Evolutionary conservation across 257 asterid species (phyloP).

Genomic region (Solanum acaule): DNA sequence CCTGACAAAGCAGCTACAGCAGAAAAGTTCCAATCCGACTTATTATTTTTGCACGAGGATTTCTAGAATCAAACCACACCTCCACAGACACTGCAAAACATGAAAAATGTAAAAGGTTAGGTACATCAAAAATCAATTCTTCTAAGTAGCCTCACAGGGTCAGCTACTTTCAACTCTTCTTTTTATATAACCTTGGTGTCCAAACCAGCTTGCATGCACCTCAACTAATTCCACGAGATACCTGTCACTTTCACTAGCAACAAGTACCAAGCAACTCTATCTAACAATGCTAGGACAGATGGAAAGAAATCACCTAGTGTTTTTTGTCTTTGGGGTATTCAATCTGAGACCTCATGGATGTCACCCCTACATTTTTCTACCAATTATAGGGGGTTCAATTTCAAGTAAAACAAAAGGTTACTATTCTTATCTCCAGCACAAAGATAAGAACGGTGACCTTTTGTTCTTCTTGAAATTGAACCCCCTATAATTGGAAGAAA

Average conservation of each 20-base stretch:
- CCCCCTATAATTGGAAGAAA: not conserved
- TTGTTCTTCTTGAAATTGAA: not conserved
- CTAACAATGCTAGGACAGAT: not conserved
- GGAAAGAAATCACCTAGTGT: not conserved
- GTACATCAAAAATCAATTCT: not conserved
- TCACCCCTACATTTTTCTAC: not conserved
- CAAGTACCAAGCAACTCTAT: not conserved
- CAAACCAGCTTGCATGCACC: not conserved
- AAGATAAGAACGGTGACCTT: not conserved
- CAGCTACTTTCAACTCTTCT: not conserved
- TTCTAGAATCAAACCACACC: not conserved
- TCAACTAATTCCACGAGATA: not conserved
- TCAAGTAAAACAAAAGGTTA: not conserved
- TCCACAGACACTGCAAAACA: not conserved
- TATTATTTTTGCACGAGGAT: constrained; percentile 35
- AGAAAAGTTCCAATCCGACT: not conserved
- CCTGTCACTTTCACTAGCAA: not conserved
- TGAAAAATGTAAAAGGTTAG: not conserved
- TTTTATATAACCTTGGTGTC: not conserved
- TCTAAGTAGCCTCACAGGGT: not conserved
- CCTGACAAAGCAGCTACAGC: constrained; percentile 3
- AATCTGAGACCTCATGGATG: not conserved
- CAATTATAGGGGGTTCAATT: not conserved
- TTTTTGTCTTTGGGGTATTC: not conserved
- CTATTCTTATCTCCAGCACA: not conserved